phyloP scores from a whole-genome alignment of 495 filamentous ascomycete species.

The Patellaria atrata region DNA sequence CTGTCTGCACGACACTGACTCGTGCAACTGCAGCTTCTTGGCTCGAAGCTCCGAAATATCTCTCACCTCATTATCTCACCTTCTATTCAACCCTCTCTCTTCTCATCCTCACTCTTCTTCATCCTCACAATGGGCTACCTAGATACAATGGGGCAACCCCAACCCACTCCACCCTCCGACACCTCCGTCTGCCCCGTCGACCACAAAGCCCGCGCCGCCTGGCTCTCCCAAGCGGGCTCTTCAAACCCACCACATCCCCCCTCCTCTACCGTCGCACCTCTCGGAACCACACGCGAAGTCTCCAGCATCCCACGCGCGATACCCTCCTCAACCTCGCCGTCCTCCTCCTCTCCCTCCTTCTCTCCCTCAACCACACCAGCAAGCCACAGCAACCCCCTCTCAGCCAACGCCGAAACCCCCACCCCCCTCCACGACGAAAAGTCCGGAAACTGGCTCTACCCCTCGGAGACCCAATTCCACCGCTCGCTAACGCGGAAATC shows the following conservation, averaged over 20 bases:
- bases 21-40: no score
- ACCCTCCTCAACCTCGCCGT: conserved; percentile 24
- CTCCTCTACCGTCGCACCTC: conserved; percentile 12
- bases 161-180: no score
- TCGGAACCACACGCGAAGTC: conserved; percentile 53
- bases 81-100: no score
- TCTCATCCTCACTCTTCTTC: no score
- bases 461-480: conserved; percentile 91
- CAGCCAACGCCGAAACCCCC: conserved; percentile 30
- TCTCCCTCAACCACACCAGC: conserved; percentile 21
- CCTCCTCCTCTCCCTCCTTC: conserved; percentile 22
- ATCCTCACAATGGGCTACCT: no score
- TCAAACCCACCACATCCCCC: conserved; percentile 19
- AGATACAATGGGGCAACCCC: no score
- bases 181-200: conserved; percentile 68
- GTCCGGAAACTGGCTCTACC: conserved; percentile 89
- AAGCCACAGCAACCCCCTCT: conserved; percentile 24
- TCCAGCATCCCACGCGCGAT: conserved; percentile 67
- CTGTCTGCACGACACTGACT: no score
- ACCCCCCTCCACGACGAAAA: conserved; percentile 44
- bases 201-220: conserved; percentile 68
- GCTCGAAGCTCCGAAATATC: no score
- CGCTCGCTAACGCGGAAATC: conserved; percentile 80
- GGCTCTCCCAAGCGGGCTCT: conserved; percentile 44
- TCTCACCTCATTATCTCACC: no score